Evolutionary conservation across 768 basidiomycete genomes (phyloP).

Genomic region (Tricholoma bakamatsutake): DNA sequence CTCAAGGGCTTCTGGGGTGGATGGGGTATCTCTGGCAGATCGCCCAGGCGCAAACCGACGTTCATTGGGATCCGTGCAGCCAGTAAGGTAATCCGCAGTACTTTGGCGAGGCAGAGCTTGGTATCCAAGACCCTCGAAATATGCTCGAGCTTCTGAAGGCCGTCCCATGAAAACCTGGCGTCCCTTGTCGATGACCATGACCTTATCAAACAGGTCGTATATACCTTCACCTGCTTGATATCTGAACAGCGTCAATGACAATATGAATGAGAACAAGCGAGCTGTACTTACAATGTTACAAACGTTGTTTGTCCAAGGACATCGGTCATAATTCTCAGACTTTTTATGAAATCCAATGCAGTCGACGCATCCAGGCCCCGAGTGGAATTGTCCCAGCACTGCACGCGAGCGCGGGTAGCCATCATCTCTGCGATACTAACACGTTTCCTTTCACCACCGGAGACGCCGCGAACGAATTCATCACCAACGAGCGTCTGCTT

Average conservation of each 20-base stretch:
- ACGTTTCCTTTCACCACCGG: constrained; percentile 74
- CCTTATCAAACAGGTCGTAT: constrained; percentile 80
- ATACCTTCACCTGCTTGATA: constrained; percentile 83
- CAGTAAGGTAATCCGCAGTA: constrained; percentile 81
- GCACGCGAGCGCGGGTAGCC: constrained; percentile 72
- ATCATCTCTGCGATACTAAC: constrained; percentile 87
- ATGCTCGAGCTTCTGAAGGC: constrained; percentile 62
- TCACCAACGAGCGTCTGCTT: constrained; percentile 76
- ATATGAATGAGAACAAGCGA: background rate
- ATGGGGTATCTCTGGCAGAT: constrained; percentile 53
- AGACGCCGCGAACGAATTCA: constrained; percentile 78
- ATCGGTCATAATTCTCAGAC: constrained; percentile 78
- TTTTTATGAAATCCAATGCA: constrained; percentile 79
- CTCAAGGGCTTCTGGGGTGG: constrained; percentile 64
- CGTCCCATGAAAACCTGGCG: constrained; percentile 81
- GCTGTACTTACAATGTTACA: constrained; percentile 54
- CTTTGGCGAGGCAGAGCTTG: constrained; percentile 74
- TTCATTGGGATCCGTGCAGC: constrained; percentile 81
- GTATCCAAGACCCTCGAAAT: constrained; percentile 75
- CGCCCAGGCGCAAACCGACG: constrained; percentile 68
- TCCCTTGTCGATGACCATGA: constrained; percentile 76
- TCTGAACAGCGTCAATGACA: constrained; percentile 21
- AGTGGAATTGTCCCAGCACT: constrained; percentile 83
- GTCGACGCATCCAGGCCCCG: constrained; percentile 82
- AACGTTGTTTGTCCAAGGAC: constrained; percentile 76